Conservation (phyloP, 2,329 filamentous ascomycete species). For the Alternaria brassicae region DNA sequence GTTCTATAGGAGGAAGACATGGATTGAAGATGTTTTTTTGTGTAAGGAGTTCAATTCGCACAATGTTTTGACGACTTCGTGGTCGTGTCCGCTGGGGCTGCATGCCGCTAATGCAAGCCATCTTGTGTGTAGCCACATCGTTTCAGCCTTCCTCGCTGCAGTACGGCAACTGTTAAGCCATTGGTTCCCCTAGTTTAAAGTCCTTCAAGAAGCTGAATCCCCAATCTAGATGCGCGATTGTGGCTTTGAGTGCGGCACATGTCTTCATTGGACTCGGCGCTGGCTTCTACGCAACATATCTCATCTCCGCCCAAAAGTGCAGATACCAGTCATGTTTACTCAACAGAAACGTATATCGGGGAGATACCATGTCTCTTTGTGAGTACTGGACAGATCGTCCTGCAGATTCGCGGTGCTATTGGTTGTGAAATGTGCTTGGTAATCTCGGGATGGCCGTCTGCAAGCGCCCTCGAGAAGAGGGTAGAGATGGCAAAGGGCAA, state of each 20-base stretch:
- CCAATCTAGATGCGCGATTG: background rate
- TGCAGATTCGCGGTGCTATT: background rate
- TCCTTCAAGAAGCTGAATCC: no score
- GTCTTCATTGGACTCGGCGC: background rate
- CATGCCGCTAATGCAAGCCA: no score
- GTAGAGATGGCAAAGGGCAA: background rate
- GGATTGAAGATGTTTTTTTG: no score
- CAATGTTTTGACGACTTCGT: background rate
- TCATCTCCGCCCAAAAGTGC: background rate
- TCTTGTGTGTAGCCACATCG: background rate
- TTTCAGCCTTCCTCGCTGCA: background rate
- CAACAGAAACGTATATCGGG: background rate
- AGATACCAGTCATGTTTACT: background rate
- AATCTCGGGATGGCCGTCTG: background rate
- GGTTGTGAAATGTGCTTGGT: background rate
- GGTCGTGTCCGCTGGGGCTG: background rate
- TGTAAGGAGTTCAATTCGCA: no score
- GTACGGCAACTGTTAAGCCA: background rate
- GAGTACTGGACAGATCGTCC: no score
- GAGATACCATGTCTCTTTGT: background rate
- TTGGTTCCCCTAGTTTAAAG: no score
- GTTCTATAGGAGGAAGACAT: constrained; percentile 24
- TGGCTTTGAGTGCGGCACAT: background rate
- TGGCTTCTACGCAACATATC: background rate
- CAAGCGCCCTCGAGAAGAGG: background rate